phyloP scores from a whole-genome alignment of 495 filamentous ascomycete species.

The Lophium mytilinum region DNA sequence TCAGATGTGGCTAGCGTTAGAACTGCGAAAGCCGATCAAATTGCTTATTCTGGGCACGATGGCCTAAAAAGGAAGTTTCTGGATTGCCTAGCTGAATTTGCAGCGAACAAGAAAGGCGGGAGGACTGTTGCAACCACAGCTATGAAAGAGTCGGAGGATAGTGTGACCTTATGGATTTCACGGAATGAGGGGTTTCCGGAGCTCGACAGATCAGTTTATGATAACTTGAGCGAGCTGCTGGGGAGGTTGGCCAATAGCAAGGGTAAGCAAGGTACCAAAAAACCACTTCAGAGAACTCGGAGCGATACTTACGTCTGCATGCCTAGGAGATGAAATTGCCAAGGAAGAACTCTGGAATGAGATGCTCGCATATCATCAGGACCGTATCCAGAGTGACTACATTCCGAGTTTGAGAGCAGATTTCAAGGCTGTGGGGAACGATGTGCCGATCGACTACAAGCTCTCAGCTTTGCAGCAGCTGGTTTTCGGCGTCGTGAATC shows the following conservation, averaged over 20 bases:
- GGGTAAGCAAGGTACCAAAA: not conserved
- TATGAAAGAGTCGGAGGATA: constrained; percentile 9
- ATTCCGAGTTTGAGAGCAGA: constrained; percentile 8
- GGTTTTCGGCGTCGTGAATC: not conserved
- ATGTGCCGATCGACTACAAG: not conserved
- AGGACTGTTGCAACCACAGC: constrained; percentile 1
- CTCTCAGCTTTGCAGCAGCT: not conserved
- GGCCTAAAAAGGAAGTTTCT: constrained; percentile 6
- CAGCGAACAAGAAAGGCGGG: constrained; percentile 6
- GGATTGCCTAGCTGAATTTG: constrained; percentile 10
- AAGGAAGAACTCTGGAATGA: constrained; percentile 1
- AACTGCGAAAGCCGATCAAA: constrained; percentile 5
- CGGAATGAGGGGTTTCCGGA: constrained; percentile 8
- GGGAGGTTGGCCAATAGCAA: not conserved
- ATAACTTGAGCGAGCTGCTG: not conserved
- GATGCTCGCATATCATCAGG: constrained; percentile 6
- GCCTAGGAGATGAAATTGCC: not conserved
- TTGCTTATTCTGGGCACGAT: constrained; percentile 1
- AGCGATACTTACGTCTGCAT: not conserved
- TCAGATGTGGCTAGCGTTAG: not conserved
- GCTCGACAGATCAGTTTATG: constrained; percentile 1
- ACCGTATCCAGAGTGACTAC: constrained; percentile 1
- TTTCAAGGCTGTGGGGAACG: constrained; percentile 1
- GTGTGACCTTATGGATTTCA: constrained; percentile 4
- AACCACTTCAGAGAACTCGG: not conserved